Base-by-base conservation (phyloP, 2,329 filamentous ascomycete genomes). In the Hypoxylon sp. region DNA sequence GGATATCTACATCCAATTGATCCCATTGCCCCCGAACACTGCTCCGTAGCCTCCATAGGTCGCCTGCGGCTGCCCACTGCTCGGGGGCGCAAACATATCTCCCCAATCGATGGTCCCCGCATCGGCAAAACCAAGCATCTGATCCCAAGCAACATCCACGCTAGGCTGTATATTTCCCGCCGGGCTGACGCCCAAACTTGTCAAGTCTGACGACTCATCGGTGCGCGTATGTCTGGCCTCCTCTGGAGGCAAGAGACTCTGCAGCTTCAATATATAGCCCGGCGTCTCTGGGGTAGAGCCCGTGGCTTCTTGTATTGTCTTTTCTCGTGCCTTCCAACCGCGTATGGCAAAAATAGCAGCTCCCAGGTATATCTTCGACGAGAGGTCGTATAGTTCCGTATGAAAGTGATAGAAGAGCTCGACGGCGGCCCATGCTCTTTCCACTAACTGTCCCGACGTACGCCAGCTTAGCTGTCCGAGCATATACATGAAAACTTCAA, bases 401-500 rank as follows among this genome's bases (percentile, higher is more conserved):
- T 88, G 83, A 51, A 82, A 83, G 1, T 74, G 68, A 74, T 87
- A 88, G 2, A 83, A 80, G 5, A 77, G 76, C 36, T 84, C 80
- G 6, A 87, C 77, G 23, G 81, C 77, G 7, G 69, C 73, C 87
- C 87, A 89, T 0, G 83, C 86, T 30, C 84, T 81, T 48, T 88
- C 86, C 7, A 87, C 83, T 9, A 89, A 77, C 2, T 74, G 76
- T 7, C 87, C 87, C 1, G 79, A 79, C 0, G 80, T 81, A 38
- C 84, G 83, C 32, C 82, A 80, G 67, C 81, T 83, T 11, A 89
- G 81, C 72, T 88, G 85, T 3, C 85, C 85, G 0, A 84, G 83
- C 75, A 88, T 81, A 73, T 86, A 87, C 38, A 84, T 79, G 66
- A 89, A 85, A 23, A 88, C 78, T 60, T 87, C 87, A 51, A 85